A percentile compares a stretch with the other conserved stretches of the same genome.
Evolutionary conservation across 441 rosid genomes (phyloP).

Genomic region (Adansonia rubrostipa): DNA sequence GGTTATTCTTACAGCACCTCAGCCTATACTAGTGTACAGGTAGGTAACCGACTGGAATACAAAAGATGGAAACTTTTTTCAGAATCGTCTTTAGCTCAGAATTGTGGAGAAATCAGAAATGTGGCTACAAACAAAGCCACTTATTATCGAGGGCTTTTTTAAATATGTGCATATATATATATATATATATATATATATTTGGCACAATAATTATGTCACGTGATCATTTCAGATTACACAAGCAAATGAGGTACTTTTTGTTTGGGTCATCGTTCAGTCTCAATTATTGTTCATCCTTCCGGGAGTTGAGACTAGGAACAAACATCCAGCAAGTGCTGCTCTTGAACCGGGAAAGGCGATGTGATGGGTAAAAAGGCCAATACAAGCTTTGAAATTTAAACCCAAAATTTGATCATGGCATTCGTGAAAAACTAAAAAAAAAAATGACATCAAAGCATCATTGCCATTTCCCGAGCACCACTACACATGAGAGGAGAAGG

Average conservation of each 20-base stretch:
- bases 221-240: neutral
- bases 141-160: neutral
- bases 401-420: neutral
- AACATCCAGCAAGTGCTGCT: too few relatives aligned
- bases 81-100: neutral
- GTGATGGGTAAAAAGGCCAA: neutral
- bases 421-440: neutral
- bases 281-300: too few relatives aligned
- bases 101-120: too few relatives aligned
- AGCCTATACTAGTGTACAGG: neutral
- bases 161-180: too few relatives aligned
- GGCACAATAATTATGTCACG: neutral
- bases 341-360: too few relatives aligned
- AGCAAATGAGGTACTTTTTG: neutral
- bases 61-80: neutral
- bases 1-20: neutral
- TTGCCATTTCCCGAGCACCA: conserved; percentile 14
- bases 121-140: neutral
- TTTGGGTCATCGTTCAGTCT: neutral
- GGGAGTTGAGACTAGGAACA: too few relatives aligned
- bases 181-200: neutral
- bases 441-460: neutral
- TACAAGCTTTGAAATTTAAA: neutral
- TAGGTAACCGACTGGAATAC: neutral
- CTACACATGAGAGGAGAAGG: neutral